Conservation (phyloP, 805 yeast species). For the Pichia heedii region DNA sequence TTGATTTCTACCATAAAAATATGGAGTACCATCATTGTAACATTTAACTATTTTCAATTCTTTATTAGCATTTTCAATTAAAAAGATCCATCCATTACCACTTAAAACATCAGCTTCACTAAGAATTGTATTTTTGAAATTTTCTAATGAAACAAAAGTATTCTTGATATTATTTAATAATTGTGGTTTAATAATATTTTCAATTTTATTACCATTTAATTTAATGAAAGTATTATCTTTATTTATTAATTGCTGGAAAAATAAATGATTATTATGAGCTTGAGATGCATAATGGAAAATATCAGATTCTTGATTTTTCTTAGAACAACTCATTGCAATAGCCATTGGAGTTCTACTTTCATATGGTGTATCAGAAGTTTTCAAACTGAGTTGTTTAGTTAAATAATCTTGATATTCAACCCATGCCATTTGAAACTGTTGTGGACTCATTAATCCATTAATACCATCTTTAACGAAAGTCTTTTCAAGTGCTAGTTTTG, state of each 20-base stretch:
- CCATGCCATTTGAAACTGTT: slow-evolving; percentile 75
- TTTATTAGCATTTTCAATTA: slow-evolving; percentile 60
- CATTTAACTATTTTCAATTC: slow-evolving; percentile 44
- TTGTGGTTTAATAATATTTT: slow-evolving; percentile 19
- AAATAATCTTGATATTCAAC: slow-evolving; percentile 62
- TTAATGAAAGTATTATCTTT: slow-evolving; percentile 12
- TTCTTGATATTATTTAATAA: slow-evolving; percentile 27
- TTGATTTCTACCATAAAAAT: slow-evolving; percentile 61
- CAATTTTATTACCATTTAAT: slow-evolving; percentile 13
- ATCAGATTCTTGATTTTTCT: slow-evolving; percentile 54
- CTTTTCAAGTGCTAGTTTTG: slow-evolving; percentile 38
- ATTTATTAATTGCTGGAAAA: slow-evolving; percentile 52
- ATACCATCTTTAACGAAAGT: slow-evolving; percentile 41
- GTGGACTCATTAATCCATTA: slow-evolving; percentile 51
- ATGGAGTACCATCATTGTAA: slow-evolving; percentile 74
- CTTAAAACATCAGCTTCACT: slow-evolving; percentile 40
- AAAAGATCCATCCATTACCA: slow-evolving; percentile 71
- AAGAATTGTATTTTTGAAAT: slow-evolving; percentile 42
- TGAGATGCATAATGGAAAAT: slow-evolving; percentile 86
- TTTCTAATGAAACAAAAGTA: slow-evolving; percentile 37
- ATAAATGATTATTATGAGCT: slow-evolving; percentile 86
- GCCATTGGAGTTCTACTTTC: slow-evolving; percentile 73
- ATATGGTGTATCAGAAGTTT: slow-evolving; percentile 70
- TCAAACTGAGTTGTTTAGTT: slow-evolving; percentile 49
- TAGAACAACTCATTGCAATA: slow-evolving; percentile 56